phyloP scores from a whole-genome alignment of 371 early-diverging fungal species.

The Mucor plumbeus region DNA sequence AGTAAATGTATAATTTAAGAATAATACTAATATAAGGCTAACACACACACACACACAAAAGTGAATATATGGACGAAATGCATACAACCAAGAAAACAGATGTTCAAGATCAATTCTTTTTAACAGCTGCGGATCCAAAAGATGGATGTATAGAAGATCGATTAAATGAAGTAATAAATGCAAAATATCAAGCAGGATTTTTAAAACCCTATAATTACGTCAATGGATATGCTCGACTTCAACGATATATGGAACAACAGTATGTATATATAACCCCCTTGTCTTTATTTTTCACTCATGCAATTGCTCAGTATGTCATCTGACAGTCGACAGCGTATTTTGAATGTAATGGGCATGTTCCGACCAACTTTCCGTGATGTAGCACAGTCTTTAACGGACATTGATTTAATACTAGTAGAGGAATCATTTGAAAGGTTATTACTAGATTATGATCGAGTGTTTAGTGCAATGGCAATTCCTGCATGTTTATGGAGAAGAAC shows the following conservation, averaged over 20 bases:
- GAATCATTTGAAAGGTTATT: conserved; percentile 91
- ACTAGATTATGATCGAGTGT: conserved; percentile 68
- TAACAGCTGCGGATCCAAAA: conserved; percentile 88
- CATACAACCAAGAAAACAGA: conserved; percentile 12
- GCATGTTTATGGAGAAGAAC: conserved; percentile 94
- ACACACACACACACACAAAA: background rate
- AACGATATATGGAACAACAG: conserved; percentile 88
- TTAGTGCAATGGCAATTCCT: conserved; percentile 93
- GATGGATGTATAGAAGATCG: conserved; percentile 84
- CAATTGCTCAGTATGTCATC: conserved; percentile 65
- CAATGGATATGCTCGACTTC: conserved; percentile 85
- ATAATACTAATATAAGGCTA: background rate
- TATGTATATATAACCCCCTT: conserved; percentile 25
- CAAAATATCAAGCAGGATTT: conserved; percentile 93
- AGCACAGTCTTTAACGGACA: conserved; percentile 88
- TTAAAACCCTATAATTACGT: conserved; percentile 94
- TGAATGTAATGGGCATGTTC: conserved; percentile 86
- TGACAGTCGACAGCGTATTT: conserved; percentile 74
- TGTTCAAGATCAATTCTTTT: conserved; percentile 74
- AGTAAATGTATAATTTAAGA: conserved; percentile 1
- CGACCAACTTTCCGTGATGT: conserved; percentile 85
- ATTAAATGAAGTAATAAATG: conserved; percentile 85
- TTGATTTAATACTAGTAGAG: conserved; percentile 91
- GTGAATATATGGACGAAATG: conserved; percentile 22
- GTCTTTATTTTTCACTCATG: background rate